Evolutionary conservation across 768 basidiomycete genomes (phyloP).

Genomic region (Suillus placidus): DNA sequence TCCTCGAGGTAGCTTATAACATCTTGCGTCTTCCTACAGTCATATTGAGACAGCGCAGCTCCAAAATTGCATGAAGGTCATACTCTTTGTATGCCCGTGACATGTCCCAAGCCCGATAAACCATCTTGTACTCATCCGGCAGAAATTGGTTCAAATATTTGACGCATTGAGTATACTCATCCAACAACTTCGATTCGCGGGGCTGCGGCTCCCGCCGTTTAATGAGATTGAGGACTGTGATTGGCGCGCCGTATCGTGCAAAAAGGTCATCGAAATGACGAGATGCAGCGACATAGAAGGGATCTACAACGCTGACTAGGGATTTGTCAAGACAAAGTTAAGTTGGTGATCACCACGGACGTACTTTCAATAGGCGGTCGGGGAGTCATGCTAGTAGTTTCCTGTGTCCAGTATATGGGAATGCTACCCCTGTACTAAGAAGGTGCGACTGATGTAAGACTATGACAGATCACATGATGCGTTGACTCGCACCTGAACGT

Average conservation of each 20-base stretch:
- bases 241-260: conserved; percentile 83
- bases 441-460: background rate
- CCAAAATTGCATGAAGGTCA: conserved; percentile 22
- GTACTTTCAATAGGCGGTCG: conserved; percentile 95
- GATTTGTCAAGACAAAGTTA: conserved; percentile 11
- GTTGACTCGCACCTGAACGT: conserved; percentile 69
- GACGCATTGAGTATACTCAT: conserved; percentile 92
- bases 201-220: conserved; percentile 80
- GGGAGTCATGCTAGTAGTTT: conserved; percentile 85
- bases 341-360: conserved; percentile 26
- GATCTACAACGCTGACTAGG: conserved; percentile 89
- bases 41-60: conserved; percentile 1
- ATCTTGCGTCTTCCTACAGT: conserved; percentile 84
- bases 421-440: conserved; percentile 91
- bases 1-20: conserved; percentile 96
- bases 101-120: conserved; percentile 97
- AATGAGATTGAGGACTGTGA: conserved; percentile 93
- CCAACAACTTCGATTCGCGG: conserved; percentile 86
- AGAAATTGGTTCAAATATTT: conserved; percentile 94
- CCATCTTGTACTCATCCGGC: conserved; percentile 82
- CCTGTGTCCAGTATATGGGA: conserved; percentile 96
- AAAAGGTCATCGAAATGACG: conserved; percentile 93
- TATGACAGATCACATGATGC: background rate
- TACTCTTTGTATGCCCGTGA: conserved; percentile 92
- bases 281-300: conserved; percentile 92